Conservation (phyloP, 208 protist genomes). For the Perkinsela sp. region DNA sequence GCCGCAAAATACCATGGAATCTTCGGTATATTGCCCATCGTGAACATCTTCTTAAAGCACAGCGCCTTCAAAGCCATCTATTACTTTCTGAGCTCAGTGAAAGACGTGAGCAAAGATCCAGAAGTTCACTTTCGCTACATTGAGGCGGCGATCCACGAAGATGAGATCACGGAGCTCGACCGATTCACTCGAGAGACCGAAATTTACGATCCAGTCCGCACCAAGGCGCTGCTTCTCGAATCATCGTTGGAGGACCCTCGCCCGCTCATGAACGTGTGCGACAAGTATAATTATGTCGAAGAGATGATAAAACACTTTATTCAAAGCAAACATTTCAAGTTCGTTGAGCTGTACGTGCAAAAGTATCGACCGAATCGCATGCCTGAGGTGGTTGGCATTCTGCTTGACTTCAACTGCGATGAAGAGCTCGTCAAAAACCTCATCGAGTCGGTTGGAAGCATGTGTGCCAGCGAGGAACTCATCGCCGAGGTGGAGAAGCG, state of each 20-base stretch:
- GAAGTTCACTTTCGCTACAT: conserved; percentile 99
- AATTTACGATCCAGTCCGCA: conserved; percentile 84
- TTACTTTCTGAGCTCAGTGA: conserved; percentile 88
- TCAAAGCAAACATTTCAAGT: conserved; percentile 73
- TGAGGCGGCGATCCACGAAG: conserved; percentile 83
- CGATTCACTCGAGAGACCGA: conserved; percentile 89
- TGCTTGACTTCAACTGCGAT: conserved; percentile 87
- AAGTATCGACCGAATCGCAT: conserved; percentile 83
- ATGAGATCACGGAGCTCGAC: conserved; percentile 91
- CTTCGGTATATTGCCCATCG: conserved; percentile 67
- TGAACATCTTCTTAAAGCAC: conserved; percentile 81
- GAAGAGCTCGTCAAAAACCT: conserved; percentile 88
- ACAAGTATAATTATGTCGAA: conserved; percentile 88
- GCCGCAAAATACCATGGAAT: conserved; percentile 91
- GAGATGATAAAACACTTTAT: conserved; percentile 93
- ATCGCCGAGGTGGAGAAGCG: conserved; percentile 38
- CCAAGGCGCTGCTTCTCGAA: conserved; percentile 96
- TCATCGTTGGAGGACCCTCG: conserved; percentile 86
- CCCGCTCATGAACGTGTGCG: conserved; percentile 99
- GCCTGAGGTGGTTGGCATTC: conserved; percentile 82
- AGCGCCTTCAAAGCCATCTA: conserved; percentile 80
- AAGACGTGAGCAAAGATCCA: conserved; percentile 76
- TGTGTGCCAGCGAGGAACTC: conserved; percentile 71
- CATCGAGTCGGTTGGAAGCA: conserved; percentile 70
- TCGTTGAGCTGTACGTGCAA: conserved; percentile 86